Evolutionary conservation across 306 rosid species (phyloP).

Genomic region (Castanopsis chinensis): DNA sequence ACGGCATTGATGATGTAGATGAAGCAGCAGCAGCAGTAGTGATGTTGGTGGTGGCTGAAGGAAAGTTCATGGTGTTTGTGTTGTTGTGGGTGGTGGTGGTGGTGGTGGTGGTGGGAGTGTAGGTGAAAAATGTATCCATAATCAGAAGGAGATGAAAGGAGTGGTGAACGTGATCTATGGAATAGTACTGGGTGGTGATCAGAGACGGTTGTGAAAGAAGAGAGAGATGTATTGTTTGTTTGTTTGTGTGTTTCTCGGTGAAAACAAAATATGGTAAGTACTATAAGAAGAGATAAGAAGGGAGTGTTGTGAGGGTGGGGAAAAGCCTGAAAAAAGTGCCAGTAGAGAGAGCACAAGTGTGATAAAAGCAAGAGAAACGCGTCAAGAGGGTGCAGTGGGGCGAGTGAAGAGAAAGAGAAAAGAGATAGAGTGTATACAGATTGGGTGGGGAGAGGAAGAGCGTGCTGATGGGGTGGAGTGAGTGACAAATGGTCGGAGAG

Average conservation of each 20-base stretch:
- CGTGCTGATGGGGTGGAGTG: conserved; percentile 22
- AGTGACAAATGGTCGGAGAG: conserved; percentile 41
- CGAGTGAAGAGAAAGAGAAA: background rate
- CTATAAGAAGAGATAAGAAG: background rate
- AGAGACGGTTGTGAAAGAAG: background rate
- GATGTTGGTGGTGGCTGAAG: background rate
- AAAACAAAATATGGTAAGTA: background rate
- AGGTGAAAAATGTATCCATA: conserved; percentile 25
- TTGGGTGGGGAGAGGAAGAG: background rate
- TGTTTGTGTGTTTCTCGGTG: background rate
- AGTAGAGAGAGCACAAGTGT: conserved; percentile 28
- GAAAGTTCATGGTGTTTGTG: background rate
- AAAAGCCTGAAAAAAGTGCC: conserved; percentile 3
- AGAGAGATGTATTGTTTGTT: background rate
- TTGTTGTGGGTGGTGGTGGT: background rate
- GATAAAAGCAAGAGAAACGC: conserved; percentile 25
- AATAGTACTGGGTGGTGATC: background rate
- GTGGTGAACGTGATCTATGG: background rate
- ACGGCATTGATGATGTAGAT: background rate
- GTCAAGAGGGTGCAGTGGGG: conserved; percentile 10
- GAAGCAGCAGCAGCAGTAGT: no score
- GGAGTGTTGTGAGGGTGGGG: background rate
- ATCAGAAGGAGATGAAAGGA: background rate
- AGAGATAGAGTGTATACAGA: background rate
- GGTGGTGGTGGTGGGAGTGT: background rate